Conservation (phyloP, 2,329 filamentous ascomycete genomes). For the Phialocephala sp. region DNA sequence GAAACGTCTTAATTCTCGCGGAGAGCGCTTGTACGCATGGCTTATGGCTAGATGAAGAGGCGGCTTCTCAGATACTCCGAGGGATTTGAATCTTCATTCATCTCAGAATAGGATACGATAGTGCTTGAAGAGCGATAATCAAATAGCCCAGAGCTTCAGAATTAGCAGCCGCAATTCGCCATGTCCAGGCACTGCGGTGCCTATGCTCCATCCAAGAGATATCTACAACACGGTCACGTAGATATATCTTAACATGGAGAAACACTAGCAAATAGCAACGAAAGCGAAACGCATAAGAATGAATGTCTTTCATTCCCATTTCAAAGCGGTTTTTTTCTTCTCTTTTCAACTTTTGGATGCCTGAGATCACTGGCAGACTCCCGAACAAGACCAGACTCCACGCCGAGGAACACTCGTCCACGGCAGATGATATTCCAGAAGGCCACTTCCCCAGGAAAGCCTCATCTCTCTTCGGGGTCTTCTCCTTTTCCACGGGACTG, state of each 20-base stretch:
- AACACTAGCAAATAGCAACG: not conserved
- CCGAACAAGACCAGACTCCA: not conserved
- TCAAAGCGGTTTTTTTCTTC: not conserved
- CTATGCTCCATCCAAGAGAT: not conserved
- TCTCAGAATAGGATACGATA: no score
- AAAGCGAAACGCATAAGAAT: not conserved
- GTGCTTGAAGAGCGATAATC: no score
- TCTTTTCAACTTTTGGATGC: not conserved
- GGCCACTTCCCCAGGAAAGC: slow-evolving; percentile 1
- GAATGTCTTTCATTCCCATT: not conserved
- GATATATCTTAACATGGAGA: not conserved
- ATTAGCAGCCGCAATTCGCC: not conserved
- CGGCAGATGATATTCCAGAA: not conserved
- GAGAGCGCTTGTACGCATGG: no score
- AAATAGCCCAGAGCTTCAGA: no score
- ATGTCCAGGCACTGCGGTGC: not conserved
- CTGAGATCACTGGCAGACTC: slow-evolving; percentile 9
- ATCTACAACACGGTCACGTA: not conserved
- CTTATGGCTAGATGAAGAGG: no score
- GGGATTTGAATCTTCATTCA: no score
- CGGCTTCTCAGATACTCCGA: no score
- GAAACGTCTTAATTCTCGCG: not conserved
- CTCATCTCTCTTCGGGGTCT: not conserved
- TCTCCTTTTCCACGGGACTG: not conserved
- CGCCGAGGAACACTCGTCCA: not conserved